Conservation (phyloP, 2,329 filamentous ascomycete species). For the Alternaria arbusti region DNA sequence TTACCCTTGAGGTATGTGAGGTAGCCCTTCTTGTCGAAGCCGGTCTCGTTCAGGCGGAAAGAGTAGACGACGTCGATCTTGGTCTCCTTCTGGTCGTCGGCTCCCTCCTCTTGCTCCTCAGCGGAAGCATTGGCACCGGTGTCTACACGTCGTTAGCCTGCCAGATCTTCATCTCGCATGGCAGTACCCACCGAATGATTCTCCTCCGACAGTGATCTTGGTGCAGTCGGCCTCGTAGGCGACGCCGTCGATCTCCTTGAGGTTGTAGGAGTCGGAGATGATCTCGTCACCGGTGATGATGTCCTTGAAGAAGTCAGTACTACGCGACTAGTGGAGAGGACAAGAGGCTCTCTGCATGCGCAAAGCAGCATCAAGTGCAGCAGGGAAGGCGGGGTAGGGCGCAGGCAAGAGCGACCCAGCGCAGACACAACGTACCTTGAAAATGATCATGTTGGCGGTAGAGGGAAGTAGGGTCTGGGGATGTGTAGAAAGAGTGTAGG, state of each 20-base stretch:
- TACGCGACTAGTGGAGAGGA: not conserved
- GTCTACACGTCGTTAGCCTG: conserved; percentile 57
- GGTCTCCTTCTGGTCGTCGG: conserved; percentile 72
- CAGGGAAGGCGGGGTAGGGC: conserved; percentile 34
- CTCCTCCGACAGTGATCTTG: conserved; percentile 81
- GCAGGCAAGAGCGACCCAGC: conserved; percentile 27
- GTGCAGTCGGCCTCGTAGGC: conserved; percentile 91
- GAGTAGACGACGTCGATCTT: conserved; percentile 95
- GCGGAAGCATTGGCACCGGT: conserved; percentile 97
- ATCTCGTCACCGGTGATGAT: conserved; percentile 90
- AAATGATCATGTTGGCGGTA: conserved; percentile 60
- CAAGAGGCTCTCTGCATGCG: conserved; percentile 5
- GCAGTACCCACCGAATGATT: conserved; percentile 69
- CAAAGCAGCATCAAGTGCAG: conserved; percentile 19
- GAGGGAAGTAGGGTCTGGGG: conserved; percentile 7
- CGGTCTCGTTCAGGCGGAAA: conserved; percentile 82
- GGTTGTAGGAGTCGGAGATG: conserved; percentile 90
- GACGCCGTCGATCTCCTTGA: conserved; percentile 79
- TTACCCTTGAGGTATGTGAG: conserved; percentile 83
- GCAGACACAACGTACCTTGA: conserved; percentile 55
- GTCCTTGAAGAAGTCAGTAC: conserved; percentile 67
- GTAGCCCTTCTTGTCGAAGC: conserved; percentile 88
- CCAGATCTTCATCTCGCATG: not conserved
- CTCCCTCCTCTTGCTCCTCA: conserved; percentile 79
- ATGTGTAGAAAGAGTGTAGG: conserved; percentile 17